These are phyloP conservation scores for Colletotrichum sp. DNA, from an alignment of 2,329 filamentous ascomycete species.

Conservation along the genomic window DNA sequence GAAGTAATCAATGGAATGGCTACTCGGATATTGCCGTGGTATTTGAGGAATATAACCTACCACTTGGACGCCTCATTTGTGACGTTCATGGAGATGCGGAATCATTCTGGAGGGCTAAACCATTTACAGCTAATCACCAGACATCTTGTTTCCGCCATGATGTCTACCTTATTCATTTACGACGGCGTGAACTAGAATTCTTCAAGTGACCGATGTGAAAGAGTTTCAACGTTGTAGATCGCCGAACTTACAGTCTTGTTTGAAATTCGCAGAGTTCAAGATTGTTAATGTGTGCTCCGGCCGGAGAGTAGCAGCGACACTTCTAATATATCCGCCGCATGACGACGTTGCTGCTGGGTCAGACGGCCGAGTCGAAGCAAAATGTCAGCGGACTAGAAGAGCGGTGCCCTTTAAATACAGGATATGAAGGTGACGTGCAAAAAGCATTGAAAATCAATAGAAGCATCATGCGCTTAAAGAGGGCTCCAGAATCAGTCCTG, in stretches of 20 bases:
- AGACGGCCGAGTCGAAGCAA: background rate
- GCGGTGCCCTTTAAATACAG: background rate
- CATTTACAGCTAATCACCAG: background rate
- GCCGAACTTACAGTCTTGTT: background rate
- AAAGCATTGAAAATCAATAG: background rate
- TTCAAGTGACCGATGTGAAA: background rate
- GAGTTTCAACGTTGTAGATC: background rate
- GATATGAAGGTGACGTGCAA: background rate
- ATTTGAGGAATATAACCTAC: background rate
- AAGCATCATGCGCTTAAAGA: background rate
- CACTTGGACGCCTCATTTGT: background rate
- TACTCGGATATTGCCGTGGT: background rate
- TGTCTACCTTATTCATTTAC: background rate
- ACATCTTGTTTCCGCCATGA: background rate
- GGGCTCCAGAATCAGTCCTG: background rate
- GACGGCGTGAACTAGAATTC: background rate
- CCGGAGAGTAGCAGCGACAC: background rate
- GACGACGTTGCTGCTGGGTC: background rate
- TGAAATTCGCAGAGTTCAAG: background rate
- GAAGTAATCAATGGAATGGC: background rate
- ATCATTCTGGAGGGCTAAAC: background rate
- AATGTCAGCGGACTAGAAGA: background rate
- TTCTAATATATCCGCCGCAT: background rate
- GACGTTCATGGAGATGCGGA: background rate
- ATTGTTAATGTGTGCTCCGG: background rate